phyloP scores from a whole-genome alignment of 805 yeast species.

The Phaffomyces thermotolerans region DNA sequence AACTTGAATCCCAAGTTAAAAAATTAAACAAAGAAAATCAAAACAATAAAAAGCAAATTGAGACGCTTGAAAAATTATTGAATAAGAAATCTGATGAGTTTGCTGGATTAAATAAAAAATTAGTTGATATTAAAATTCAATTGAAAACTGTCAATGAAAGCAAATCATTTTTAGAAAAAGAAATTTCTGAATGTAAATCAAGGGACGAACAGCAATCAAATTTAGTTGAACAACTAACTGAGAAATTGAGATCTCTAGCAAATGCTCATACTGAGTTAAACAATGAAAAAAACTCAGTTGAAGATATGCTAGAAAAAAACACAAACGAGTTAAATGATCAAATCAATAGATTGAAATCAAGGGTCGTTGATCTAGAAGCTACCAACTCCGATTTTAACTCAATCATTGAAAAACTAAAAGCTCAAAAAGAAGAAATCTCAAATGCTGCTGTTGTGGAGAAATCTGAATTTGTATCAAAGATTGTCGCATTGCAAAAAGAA shows the following conservation, averaged over 20 bases:
- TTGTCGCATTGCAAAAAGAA: constrained; percentile 3
- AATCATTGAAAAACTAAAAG: constrained; percentile 5
- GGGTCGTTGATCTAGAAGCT: constrained; percentile 10
- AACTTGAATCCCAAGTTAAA: constrained; percentile 37
- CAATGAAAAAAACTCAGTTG: constrained; percentile 18
- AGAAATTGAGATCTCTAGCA: constrained; percentile 39
- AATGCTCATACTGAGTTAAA: constrained; percentile 24
- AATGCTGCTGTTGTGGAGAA: neutral
- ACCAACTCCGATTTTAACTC: constrained; percentile 8
- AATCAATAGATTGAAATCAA: constrained; percentile 8
- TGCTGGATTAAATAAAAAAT: constrained; percentile 7
- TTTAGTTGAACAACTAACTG: constrained; percentile 36
- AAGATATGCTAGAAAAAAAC: constrained; percentile 9
- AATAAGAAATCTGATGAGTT: constrained; percentile 14
- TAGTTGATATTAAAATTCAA: constrained; percentile 5
- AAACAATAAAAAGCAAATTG: constrained; percentile 19
- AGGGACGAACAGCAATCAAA: constrained; percentile 26
- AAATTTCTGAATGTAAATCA: constrained; percentile 21
- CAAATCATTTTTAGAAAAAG: constrained; percentile 14
- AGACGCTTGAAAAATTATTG: constrained; percentile 13
- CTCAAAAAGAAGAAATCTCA: constrained; percentile 7
- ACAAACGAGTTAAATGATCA: constrained; percentile 11
- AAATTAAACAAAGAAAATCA: constrained; percentile 28
- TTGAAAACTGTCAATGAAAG: neutral
- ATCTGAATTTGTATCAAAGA: neutral